Evolutionary conservation across 108 stramenopile species (phyloP).

Genomic region (Cyclotella sp.): DNA sequence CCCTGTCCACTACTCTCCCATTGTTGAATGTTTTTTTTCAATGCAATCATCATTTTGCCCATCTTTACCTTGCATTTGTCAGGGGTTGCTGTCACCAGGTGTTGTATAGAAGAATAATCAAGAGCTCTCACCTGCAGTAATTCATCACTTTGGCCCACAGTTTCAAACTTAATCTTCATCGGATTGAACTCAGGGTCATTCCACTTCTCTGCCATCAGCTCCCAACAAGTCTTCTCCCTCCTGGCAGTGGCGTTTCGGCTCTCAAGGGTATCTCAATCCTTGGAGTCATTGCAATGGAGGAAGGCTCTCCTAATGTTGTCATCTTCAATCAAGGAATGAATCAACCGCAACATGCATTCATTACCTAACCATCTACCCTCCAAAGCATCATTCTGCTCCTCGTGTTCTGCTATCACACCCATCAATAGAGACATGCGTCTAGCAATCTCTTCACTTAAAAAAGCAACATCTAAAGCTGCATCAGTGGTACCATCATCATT

Average conservation of each 20-base stretch:
- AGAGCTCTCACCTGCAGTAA: no score
- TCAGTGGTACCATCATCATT: no score
- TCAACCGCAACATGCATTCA: background rate
- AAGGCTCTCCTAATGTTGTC: background rate
- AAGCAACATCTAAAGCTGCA: no score
- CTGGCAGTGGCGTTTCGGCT: slow-evolving; percentile 5
- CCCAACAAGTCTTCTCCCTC: slow-evolving; percentile 8
- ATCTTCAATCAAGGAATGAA: slow-evolving; percentile 4
- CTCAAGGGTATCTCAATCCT: background rate
- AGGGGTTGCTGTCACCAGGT: background rate
- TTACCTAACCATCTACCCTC: slow-evolving; percentile 6
- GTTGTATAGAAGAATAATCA: background rate
- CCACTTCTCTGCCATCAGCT: slow-evolving; percentile 12
- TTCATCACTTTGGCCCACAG: background rate
- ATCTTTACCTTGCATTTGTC: slow-evolving; percentile 19
- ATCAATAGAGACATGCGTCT: background rate
- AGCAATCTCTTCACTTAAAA: no score
- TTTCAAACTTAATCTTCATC: background rate
- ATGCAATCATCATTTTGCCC: background rate
- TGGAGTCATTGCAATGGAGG: background rate
- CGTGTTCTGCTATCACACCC: no score
- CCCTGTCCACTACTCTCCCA: slow-evolving; percentile 28
- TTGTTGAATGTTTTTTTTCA: background rate
- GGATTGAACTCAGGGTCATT: slow-evolving; percentile 4
- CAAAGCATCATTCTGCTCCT: slow-evolving; percentile 2